Base-by-base conservation (phyloP, 306 rosid genomes). In the Prosopis cineraria region DNA sequence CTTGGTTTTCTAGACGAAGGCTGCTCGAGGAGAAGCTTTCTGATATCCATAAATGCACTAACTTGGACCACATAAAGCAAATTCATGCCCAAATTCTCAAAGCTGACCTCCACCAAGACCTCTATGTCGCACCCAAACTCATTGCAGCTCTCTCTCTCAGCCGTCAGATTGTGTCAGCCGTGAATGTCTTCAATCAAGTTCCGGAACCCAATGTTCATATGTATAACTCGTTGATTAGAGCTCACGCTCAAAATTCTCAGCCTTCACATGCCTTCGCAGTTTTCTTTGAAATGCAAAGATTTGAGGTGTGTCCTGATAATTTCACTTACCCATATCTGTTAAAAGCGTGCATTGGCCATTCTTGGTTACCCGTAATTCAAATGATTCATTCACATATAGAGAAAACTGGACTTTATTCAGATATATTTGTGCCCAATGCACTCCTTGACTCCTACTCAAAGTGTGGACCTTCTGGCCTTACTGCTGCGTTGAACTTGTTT, bases 1-100 rank as follows among this genome's bases (percentile, higher is more conserved):
- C 86, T 2, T 94, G 97, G 98, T 90, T 94, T 41, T 93, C 98
- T 10, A 76, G 82, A 2, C 91, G 97, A 24, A 79, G 90, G 25
- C 81, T 88, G 33, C 76, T 94, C 0, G 98, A 94, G 7, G 93
- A 94, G 70, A 92, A 90, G 81, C 92, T 92, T 29, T 43, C 81
- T 3, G 84, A 84, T 64, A 93, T 94, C 41, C 95, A 88, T 79
- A 85, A 80, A 27, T 92, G 97, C 82, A 39, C 86, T 22, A 86
- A 89, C 78, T 72, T 90, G 10, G 41, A 85, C 77, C 72, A 45
- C n/a, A 22, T 88, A 1, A 91, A 93, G 83, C 98, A 93, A 88
- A 45, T 88, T 47, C 91, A 89, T 50, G 94, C 94, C 14, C 96
- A 93, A 79, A 50, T 93, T 27, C 88, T 93, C 87, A 93, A 90